A percentile compares a stretch with the other conserved stretches of the same genome.
phyloP scores from a whole-genome alignment of 176 grass and related monocot genomes.

The Rhynchospora pubera region DNA sequence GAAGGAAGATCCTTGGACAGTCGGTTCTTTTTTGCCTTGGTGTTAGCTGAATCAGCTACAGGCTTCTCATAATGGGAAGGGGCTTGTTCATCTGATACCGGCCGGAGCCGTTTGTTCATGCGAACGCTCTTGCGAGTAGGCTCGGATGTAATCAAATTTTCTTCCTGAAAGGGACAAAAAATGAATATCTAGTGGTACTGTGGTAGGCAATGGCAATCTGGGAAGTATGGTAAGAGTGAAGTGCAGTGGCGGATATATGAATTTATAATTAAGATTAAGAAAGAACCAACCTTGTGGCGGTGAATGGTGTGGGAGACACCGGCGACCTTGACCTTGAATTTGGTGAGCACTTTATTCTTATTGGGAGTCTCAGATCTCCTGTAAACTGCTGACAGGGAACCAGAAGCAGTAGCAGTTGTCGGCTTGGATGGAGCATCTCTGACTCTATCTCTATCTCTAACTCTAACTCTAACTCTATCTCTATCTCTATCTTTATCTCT shows the following conservation, averaged over 20 bases:
- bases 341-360: constrained; percentile 31
- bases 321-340: constrained; percentile 71
- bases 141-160: constrained; percentile 23
- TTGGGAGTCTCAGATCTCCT: neutral
- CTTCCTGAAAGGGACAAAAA: neutral
- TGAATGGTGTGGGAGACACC: constrained; percentile 45
- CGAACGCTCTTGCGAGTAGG: constrained; percentile 68
- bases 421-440: too few relatives aligned
- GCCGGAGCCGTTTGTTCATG: constrained; percentile 45
- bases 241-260: neutral
- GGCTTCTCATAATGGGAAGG: constrained; percentile 31
- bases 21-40: constrained; percentile 49
- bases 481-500: neutral
- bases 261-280: neutral
- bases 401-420: too few relatives aligned
- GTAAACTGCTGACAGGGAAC: neutral
- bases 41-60: constrained; percentile 31
- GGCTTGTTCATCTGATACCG: constrained; percentile 38
- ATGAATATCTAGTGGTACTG: neutral
- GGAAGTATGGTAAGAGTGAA: too few relatives aligned
- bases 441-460: too few relatives aligned
- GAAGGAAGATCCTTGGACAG: constrained; percentile 26
- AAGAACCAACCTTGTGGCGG: constrained; percentile 47
- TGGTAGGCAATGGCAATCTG: too few relatives aligned
- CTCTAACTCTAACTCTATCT: too few relatives aligned